Evolutionary conservation across 345 rosid genomes (phyloP).

Genomic region (Cardiospermum halicacabum): DNA sequence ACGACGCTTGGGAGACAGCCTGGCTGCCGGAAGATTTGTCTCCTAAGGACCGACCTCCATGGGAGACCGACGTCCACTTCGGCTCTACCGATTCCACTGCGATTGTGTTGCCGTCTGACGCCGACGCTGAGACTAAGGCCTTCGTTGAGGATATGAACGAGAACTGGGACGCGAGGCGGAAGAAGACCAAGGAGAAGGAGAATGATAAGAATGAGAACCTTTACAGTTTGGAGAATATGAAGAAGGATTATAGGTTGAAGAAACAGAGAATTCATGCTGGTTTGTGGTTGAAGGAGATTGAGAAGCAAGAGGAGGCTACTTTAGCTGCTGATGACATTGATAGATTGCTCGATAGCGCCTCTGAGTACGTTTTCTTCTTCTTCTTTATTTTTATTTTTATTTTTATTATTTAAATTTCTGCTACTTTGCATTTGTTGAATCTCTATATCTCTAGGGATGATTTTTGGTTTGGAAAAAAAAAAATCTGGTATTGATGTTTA

Average conservation of each 20-base stretch:
- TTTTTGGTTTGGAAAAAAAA: not conserved
- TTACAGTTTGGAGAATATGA: constrained; percentile 77
- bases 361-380: constrained; percentile 49
- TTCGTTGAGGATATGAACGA: constrained; percentile 92
- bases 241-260: constrained; percentile 87
- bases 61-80: constrained; percentile 80
- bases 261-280: constrained; percentile 90
- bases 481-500: not conserved
- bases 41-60: constrained; percentile 53
- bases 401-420: not conserved
- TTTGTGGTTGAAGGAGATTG: constrained; percentile 88
- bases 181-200: constrained; percentile 20
- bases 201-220: constrained; percentile 27
- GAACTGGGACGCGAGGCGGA: constrained; percentile 76
- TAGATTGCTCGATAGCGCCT: constrained; percentile 73
- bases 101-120: constrained; percentile 33
- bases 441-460: not conserved
- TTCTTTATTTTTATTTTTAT: not conserved
- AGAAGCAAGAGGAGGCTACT: constrained; percentile 74
- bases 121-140: constrained; percentile 72
- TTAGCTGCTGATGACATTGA: constrained; percentile 76
- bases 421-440: not conserved
- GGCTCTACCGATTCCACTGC: constrained; percentile 20
- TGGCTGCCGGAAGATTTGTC: constrained; percentile 81
- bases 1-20: constrained; percentile 90